Conservation (phyloP, 2,329 filamentous ascomycete species). For the Coniochaeta prunicola region DNA sequence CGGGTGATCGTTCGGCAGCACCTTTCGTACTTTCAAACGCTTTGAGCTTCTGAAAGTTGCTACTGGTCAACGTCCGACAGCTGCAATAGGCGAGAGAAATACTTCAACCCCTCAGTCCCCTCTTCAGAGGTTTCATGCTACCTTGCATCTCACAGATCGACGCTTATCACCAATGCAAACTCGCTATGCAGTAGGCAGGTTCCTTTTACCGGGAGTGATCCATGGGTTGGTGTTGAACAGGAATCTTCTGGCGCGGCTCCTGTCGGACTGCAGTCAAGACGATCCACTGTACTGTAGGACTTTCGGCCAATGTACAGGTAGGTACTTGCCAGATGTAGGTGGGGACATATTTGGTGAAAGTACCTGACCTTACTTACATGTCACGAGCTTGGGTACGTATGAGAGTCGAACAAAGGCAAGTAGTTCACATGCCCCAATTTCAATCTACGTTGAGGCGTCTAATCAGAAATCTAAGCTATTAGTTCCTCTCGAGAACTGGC, state of each 20-base stretch:
- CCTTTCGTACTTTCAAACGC: background rate
- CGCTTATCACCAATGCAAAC: background rate
- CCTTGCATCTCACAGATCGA: background rate
- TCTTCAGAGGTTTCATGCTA: background rate
- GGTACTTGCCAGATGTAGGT: no score
- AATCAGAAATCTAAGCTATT: no score
- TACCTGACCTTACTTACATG: no score
- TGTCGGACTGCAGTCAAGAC: no score
- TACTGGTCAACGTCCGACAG: background rate
- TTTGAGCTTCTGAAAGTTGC: background rate
- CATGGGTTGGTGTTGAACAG: background rate
- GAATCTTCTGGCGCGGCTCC: background rate
- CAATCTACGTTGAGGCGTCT: no score
- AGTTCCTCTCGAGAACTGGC: background rate
- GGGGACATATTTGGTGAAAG: no score
- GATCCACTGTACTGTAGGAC: background rate
- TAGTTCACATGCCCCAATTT: no score
- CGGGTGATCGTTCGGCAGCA: background rate
- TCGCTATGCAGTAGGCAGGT: background rate
- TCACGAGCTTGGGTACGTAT: no score
- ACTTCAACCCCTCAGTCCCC: background rate
- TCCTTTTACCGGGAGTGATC: background rate
- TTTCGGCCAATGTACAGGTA: background rate
- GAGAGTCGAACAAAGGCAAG: background rate
- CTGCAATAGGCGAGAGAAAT: background rate